A percentile compares a stretch with the other conserved stretches of the same genome.
phyloP scores from a whole-genome alignment of 192 early-diverging fungal genomes.

The Dissophora ornata region DNA sequence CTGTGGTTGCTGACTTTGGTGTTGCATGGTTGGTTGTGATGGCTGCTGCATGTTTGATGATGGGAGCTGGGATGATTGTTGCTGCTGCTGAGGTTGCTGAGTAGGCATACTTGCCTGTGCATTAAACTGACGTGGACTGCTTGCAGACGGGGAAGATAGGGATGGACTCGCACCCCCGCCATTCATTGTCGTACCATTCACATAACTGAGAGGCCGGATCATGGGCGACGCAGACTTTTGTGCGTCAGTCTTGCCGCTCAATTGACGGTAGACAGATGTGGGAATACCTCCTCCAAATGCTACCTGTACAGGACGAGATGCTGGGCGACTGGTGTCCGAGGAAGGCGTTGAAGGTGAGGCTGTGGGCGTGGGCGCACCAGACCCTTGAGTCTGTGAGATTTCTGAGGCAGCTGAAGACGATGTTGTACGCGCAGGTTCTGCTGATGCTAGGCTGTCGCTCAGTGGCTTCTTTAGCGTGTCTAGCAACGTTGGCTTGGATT shows the following conservation, averaged over 20 bases:
- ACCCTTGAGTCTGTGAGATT: conserved; percentile 20
- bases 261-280: conserved; percentile 68
- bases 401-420: conserved; percentile 24
- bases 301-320: conserved; percentile 44
- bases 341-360: conserved; percentile 14
- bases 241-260: conserved; percentile 64
- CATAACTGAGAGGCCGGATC: conserved; percentile 39
- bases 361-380: conserved; percentile 23
- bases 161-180: conserved; percentile 40
- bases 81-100: conserved; percentile 24
- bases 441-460: neutral
- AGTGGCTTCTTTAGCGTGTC: conserved; percentile 9
- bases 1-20: conserved; percentile 14
- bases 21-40: neutral
- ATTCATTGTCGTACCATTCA: conserved; percentile 25
- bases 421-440: neutral
- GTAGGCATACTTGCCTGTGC: conserved; percentile 10
- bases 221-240: conserved; percentile 43
- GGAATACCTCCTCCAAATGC: conserved; percentile 66
- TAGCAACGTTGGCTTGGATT: conserved; percentile 14
- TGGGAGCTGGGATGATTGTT: neutral
- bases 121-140: conserved; percentile 42
- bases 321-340: conserved; percentile 26
- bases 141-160: conserved; percentile 30
- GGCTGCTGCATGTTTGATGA: conserved; percentile 9